These are phyloP conservation scores for Xenoacremonium recifei DNA, from an alignment of 2,329 filamentous ascomycete species.

Conservation along the genomic window DNA sequence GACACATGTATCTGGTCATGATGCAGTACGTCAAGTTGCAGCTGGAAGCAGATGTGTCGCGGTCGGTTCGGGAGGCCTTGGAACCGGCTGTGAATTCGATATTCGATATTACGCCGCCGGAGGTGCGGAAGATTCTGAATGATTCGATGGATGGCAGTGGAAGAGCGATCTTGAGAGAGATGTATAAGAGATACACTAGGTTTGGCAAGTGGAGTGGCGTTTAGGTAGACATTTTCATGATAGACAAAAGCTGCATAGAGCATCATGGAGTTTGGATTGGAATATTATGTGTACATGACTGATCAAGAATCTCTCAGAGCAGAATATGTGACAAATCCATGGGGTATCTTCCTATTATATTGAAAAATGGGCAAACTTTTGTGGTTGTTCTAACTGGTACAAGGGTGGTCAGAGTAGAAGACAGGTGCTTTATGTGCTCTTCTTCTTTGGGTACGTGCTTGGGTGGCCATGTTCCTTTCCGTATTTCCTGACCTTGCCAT, in stretches of 20 bases:
- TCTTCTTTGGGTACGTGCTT: conserved; percentile 42
- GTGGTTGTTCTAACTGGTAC: too few species aligned
- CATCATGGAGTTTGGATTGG: too few species aligned
- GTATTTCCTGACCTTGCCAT: conserved; percentile 56
- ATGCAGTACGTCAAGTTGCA: conserved; percentile 61
- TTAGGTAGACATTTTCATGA: conserved; percentile 27
- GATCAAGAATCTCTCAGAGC: too few species aligned
- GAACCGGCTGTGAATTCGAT: conserved; percentile 58
- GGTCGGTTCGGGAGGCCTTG: conserved; percentile 52
- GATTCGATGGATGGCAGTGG: conserved; percentile 60
- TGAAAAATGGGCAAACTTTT: too few species aligned
- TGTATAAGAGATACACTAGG: conserved; percentile 59
- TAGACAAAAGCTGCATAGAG: too few species aligned
- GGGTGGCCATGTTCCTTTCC: conserved; percentile 59
- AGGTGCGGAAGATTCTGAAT: conserved; percentile 55
- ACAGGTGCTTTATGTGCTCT: too few species aligned
- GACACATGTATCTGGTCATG: conserved; percentile 61
- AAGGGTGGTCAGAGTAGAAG: too few species aligned
- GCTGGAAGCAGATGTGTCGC: conserved; percentile 52
- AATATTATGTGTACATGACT: too few species aligned
- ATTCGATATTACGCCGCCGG: conserved; percentile 56
- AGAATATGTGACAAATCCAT: too few species aligned
- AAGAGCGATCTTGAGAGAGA: conserved; percentile 55
- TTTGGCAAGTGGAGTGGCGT: conserved; percentile 65
- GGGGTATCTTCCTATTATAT: too few species aligned